Evolutionary conservation across 2,329 filamentous ascomycete genomes (phyloP), one percentile per base, ranked within the genome.

Genomic region (Sporothrix euskadiensis): DNA sequence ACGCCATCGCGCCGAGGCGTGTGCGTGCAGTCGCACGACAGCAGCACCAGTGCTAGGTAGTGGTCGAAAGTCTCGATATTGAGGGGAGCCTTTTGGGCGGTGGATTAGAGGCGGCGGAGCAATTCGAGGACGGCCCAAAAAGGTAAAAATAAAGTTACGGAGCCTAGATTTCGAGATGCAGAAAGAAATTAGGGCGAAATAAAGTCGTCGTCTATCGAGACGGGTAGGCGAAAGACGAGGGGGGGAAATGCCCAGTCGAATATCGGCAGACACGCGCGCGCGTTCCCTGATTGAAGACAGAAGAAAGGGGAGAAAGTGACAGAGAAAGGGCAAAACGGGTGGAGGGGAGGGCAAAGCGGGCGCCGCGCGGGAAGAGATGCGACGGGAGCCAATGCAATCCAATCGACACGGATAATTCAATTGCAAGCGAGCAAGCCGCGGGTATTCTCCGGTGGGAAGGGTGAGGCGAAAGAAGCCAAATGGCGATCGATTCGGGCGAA

Each of bases 1-100:
- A 94, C 77, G 92, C 90, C 92, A 94, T 94, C 82, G 82, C 85
- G 81, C 79, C 70, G 54, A 54, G 39, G 73, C 52, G 76, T 63
- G 71, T 61, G 70, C 73, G 73, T 61, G 44, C 12, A 66, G 69
- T 57, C 61, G 71, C 73, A 73, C 65, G 44, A 66, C 61, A 47
- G 61, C 73, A 57, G 61, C 73, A 57, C 63, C 54, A 52, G 61
- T 47, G 39, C 65, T 71, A 61, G 44, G 35, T 26, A 47, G 39
- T 12, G 39, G 61, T 39, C 9, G 12, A 66, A 66, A 30, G 39
- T 2, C 4, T n/a, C 61, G 22, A 16, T 30, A 26, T 10, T 22
- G 22, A 30, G 14, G 41, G 35, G n/a, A 16, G 44, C 44, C 41
- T 47, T 41, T 41, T n/a, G 35, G 59, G 59, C 35, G 35, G 61